Conservation (phyloP, 2,329 filamentous ascomycete genomes). For the Cordyceps cateniannulata region DNA sequence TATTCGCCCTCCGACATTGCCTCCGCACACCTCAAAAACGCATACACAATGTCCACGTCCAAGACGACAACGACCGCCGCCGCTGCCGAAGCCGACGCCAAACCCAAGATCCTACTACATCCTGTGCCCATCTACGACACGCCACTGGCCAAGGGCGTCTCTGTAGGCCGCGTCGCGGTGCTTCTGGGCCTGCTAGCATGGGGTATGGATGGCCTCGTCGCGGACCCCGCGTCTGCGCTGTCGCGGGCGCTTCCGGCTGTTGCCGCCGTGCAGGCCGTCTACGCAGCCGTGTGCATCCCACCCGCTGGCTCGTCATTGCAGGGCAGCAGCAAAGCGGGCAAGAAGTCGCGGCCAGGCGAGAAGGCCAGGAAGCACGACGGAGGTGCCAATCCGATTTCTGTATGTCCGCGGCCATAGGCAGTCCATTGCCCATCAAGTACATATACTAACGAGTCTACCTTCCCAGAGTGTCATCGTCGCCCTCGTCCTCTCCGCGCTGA, state of each 20-base stretch:
- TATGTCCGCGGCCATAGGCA: no score
- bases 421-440: no score
- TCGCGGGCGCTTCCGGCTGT: constrained; percentile 55
- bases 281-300: constrained; percentile 58
- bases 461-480: constrained; percentile 40
- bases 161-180: constrained; percentile 61
- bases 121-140: constrained; percentile 33
- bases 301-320: constrained; percentile 40
- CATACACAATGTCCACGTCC: neutral
- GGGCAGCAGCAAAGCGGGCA: constrained; percentile 25
- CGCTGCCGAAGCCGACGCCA: constrained; percentile 22
- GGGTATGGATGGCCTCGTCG: constrained; percentile 61
- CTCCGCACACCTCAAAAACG: neutral
- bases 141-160: constrained; percentile 41
- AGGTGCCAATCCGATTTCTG: constrained; percentile 39
- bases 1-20: neutral
- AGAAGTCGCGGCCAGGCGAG: constrained; percentile 47
- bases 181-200: constrained; percentile 58
- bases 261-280: constrained; percentile 56
- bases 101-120: constrained; percentile 24
- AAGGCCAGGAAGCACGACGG: constrained; percentile 43
- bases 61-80: constrained; percentile 19
- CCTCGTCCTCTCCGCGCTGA: constrained; percentile 57
- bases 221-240: constrained; percentile 61
- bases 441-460: neutral